Evolutionary conservation across 352 stramenopile genomes (phyloP).

Genomic region (Globisporangium recalcitrans): DNA sequence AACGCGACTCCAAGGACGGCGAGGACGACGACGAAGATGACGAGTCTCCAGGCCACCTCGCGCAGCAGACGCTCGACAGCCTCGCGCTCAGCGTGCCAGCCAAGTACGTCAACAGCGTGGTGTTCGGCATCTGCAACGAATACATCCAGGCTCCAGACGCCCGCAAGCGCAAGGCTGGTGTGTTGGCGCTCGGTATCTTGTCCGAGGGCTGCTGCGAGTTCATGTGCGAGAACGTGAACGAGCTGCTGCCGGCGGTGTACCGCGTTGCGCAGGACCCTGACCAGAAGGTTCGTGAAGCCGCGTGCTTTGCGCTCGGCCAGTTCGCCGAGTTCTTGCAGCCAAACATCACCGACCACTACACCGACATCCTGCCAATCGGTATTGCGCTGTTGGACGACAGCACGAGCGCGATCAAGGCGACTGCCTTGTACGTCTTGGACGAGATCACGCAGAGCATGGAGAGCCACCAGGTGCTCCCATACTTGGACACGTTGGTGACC

Average conservation of each 20-base stretch:
- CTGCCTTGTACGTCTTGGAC: conserved; percentile 97
- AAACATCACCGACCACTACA: conserved; percentile 93
- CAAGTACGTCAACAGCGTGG: conserved; percentile 79
- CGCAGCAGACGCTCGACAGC: conserved; percentile 83
- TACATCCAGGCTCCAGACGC: conserved; percentile 89
- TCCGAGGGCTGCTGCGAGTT: conserved; percentile 95
- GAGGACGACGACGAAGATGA: conserved; percentile 70
- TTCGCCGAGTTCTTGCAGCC: conserved; percentile 98
- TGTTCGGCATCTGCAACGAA: conserved; percentile 77
- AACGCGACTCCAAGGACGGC: conserved; percentile 52
- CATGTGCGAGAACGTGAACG: conserved; percentile 91
- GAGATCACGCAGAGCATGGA: conserved; percentile 99
- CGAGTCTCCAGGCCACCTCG: conserved; percentile 73
- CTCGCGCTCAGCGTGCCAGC: conserved; percentile 72
- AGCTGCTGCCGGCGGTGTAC: conserved; percentile 92
- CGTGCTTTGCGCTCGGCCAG: conserved; percentile 97
- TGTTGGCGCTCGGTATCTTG: conserved; percentile 95
- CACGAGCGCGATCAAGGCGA: conserved; percentile 92
- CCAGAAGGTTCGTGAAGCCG: conserved; percentile 93
- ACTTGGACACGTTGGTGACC: conserved; percentile 94
- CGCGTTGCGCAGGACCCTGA: conserved; percentile 87
- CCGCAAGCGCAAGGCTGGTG: conserved; percentile 93
- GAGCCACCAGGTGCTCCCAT: conserved; percentile 90
- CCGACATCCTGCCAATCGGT: conserved; percentile 94
- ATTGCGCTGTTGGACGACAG: conserved; percentile 94